Base-by-base conservation (phyloP, 2,329 filamentous ascomycete species). In the Graphilbum ipis-grandicollis region DNA sequence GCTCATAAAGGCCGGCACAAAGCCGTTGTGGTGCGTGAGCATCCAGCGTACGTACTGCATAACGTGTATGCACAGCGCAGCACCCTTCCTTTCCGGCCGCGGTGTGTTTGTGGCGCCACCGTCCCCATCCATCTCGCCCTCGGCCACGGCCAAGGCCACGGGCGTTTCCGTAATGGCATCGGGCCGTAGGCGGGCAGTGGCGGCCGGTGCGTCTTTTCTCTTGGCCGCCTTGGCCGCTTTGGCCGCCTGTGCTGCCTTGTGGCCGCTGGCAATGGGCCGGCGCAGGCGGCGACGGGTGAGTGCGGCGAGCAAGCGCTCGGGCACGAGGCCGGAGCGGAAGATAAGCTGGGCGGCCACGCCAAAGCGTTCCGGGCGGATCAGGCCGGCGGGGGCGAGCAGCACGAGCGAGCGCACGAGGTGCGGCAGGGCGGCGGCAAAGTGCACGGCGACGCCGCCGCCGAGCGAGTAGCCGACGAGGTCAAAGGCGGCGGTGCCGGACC, bases 401-500 rank as follows among this genome's bases (percentile, higher is more conserved):
- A 90, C 63, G 18, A 94, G 62, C 9, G 67, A 71, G 12, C 67
- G 65, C 13, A 93, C 65, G 39, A 88, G 60, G 34, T 69, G 52
- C 0, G 82, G 79, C 50, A 86, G 85, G 40, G 75, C 68, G 9
- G 71, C 71, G 7, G 81, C 72, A 50, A 92, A 88, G 41, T 76
- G 71, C 6, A 76, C 71, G 5, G 75, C 74, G 38, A 93, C 76
- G 36, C 79, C 81, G 33, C 84, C 84, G 39, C 84, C 84, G 1
- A 93, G 66, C 0, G 79, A 86, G 56, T 90, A 93, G 10, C 84
- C 84, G 12, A 86, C 58, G 17, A 93, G 55, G 34, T 67, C 67
- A 50, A 90, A 74, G 34, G 62, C 65, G 31, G 52, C 48, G 13
- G 50, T 43, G 31, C 71, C 68, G 0, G 71, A 75, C 79, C 79